Conservation (phyloP, 495 filamentous ascomycete genomes). For the Hypomontagnella submonticulosa region DNA sequence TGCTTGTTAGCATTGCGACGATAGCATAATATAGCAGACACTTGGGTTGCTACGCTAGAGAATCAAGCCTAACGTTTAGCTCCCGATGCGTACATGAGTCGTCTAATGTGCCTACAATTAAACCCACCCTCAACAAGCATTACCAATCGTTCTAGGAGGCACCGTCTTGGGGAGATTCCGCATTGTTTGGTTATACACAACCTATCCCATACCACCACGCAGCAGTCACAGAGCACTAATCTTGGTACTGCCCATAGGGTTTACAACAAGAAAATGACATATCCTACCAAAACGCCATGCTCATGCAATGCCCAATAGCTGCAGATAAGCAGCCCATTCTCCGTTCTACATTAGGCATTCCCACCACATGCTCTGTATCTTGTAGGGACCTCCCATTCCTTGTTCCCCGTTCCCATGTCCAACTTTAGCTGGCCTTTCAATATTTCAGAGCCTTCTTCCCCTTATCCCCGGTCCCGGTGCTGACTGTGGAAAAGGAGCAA, state of each 20-base stretch:
- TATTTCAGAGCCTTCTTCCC: conserved; percentile 36
- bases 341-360: conserved; percentile 24
- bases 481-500: conserved; percentile 82
- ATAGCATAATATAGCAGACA: too few species aligned
- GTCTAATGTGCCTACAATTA: too few species aligned
- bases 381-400: neutral
- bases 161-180: too few species aligned
- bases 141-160: too few species aligned
- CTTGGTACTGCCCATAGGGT: neutral
- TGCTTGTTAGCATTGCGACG: too few species aligned
- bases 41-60: too few species aligned
- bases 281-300: conserved; percentile 49
- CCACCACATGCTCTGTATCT: conserved; percentile 18
- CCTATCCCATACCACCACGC: too few species aligned
- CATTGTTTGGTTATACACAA: too few species aligned
- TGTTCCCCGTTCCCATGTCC: conserved; percentile 7
- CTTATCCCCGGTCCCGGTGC: conserved; percentile 58
- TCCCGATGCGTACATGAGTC: too few species aligned
- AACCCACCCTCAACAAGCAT: too few species aligned
- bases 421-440: conserved; percentile 4
- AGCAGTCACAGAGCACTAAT: neutral
- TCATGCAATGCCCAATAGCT: conserved; percentile 47
- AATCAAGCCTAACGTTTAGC: too few species aligned
- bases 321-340: conserved; percentile 7
- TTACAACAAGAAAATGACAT: conserved; percentile 10